These are phyloP conservation scores for Xerocomellus chrysenteron DNA, from an alignment of 768 basidiomycete species.

Conservation along the genomic window DNA sequence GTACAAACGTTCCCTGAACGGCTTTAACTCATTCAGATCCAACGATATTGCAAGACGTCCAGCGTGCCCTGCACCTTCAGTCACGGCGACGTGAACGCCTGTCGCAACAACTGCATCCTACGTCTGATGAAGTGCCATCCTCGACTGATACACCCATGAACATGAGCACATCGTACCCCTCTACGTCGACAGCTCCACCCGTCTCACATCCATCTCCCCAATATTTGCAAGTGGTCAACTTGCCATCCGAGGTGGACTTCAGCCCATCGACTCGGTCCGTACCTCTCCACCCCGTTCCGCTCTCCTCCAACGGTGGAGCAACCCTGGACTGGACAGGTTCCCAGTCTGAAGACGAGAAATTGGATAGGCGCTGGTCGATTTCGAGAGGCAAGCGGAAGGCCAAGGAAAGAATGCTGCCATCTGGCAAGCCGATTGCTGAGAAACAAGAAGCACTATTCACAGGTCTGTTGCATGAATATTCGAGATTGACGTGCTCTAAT, in stretches of 20 bases:
- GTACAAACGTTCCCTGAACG: slow-evolving; percentile 10
- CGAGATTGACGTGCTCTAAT: neutral
- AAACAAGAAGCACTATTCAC: slow-evolving; percentile 59
- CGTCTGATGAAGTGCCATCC: slow-evolving; percentile 21
- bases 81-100: slow-evolving; percentile 69
- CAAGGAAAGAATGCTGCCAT: slow-evolving; percentile 45
- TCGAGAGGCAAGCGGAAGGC: slow-evolving; percentile 53
- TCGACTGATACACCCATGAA: slow-evolving; percentile 28
- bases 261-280: slow-evolving; percentile 57
- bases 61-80: slow-evolving; percentile 70
- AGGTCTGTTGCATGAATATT: slow-evolving; percentile 39
- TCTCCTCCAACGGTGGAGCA: slow-evolving; percentile 64
- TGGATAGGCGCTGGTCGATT: slow-evolving; percentile 65
- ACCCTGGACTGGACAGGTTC: slow-evolving; percentile 76
- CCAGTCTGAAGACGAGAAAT: slow-evolving; percentile 50
- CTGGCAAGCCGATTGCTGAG: slow-evolving; percentile 47
- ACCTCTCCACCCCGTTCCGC: slow-evolving; percentile 62
- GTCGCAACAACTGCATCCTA: slow-evolving; percentile 23
- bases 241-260: slow-evolving; percentile 59
- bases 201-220: slow-evolving; percentile 19
- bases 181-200: slow-evolving; percentile 28
- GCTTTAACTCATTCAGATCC: slow-evolving; percentile 51
- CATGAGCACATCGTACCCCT: slow-evolving; percentile 29
- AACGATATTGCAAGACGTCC: slow-evolving; percentile 77
- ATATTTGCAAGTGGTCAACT: slow-evolving; percentile 17